Base-by-base conservation (phyloP, 2,329 filamentous ascomycete species). In the Fonsecaea pedrosoi region DNA sequence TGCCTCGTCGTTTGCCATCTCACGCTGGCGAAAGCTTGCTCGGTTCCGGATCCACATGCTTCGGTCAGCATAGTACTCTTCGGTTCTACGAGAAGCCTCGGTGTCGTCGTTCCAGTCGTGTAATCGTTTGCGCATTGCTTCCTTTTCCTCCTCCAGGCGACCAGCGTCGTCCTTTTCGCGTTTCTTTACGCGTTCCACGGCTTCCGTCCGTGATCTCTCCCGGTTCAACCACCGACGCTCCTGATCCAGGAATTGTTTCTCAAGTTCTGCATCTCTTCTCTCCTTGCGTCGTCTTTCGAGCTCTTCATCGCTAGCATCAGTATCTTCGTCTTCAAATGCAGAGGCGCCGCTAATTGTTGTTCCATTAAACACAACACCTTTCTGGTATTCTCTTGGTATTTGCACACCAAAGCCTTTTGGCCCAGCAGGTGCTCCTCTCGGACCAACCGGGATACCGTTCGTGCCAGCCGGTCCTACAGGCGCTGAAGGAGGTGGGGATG, bases 141-240 rank as follows among this genome's bases (percentile, higher is more conserved):
- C 87, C 66, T 85, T 87, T 60, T 87, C 85, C 56, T 87, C 85
- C 69, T 89, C 86, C 2, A 86, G 78, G 18, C 88, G 87, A 30
- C 87, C 87, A 3, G 87, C 85, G 72, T 96, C 92, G 58, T 91
- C 89, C 69, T 87, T 88, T 74, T 96, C 92, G 10, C 92, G 89
- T 34, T 90, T 90, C 73, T 87, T 89, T 75, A 97, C 94, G 66
- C 95, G 89, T 72, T 96, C 91, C 25, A 97, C 82, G 0, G 95
- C 94, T 4, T 92, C 91, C 13, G 92, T 90, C 48, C 92, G 87
- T 67, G 91, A 91, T 62, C 90, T 87, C 77, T 99, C 95, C 54
- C 94, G 88, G 76, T 96, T 96, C 32, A 92, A 83, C 94, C 94
- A 98, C 69, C 92, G 90, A 35, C 92, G 88, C 77, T 97, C 92